Evolutionary conservation across 1,139 yeast species (phyloP), one percentile per base, ranked within the genome.

Genomic region (Zygoascus meyerae): DNA sequence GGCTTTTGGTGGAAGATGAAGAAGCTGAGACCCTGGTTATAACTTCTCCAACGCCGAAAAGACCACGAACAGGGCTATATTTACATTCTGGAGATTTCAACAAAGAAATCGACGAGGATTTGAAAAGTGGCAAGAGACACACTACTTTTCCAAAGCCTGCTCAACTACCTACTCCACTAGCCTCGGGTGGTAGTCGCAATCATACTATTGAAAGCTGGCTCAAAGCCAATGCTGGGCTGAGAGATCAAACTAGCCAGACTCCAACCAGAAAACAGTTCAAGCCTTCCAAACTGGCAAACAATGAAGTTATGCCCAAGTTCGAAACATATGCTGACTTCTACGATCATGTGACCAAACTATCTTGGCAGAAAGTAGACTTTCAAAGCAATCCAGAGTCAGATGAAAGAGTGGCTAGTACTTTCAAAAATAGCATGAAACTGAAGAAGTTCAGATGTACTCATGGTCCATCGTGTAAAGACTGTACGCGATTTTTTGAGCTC

Each of bases 341-440:
- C 29, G 31, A 31, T 14, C 33, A 12, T 29, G 28, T 14, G 12
- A 34, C 32, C 9, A 17, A 39, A 3, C 16, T 14, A 28, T 26
- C 16, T 6, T 58, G 62, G 62, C 54, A 54, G 15, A 54, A 52
- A 21, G 44, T 42, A 3, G 67, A 64, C 42, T 64, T 63, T 42
- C 48, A 54, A 14, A 47, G 55, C 31, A 60, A 60, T 44, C 53
- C 57, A 2, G 48, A 49, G 6, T 43, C 39, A 36, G 58, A 59
- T n/a, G 58, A 52, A 10, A 53, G 55, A n/a, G 41, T 42, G 16
- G 48, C 46, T 16, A 48, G 52, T 42, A 66, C 63, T 1, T 60
- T 50, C 36, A 47, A 52, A 2, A 63, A 61, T 34, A 53, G 56
- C 2, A 52, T 59, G 10, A 53, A 65, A 5, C 50, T 54, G 1